phyloP scores from a whole-genome alignment of 768 basidiomycete species.

The Phlebiopsis flavidoalba region DNA sequence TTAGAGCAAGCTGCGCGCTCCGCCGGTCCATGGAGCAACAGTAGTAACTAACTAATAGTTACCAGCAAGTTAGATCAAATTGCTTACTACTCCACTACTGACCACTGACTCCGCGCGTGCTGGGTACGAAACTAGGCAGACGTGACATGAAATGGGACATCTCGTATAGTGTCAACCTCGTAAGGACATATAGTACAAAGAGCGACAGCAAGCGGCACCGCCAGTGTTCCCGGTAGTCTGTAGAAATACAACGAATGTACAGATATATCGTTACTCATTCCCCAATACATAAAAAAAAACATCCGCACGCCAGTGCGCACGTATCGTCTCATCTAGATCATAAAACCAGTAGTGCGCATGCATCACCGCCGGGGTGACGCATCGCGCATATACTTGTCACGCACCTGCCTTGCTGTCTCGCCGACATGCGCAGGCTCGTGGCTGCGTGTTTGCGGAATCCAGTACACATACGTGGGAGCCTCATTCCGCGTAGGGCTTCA shows the following conservation, averaged over 20 bases:
- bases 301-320: background rate
- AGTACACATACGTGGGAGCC: conserved; percentile 23
- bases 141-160: background rate
- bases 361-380: conserved; percentile 43
- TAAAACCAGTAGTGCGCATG: background rate
- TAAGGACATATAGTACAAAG: background rate
- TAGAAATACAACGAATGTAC: background rate
- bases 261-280: background rate
- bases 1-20: too few species aligned
- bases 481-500: conserved; percentile 24
- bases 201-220: background rate
- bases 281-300: background rate
- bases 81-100: too few species aligned
- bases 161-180: background rate
- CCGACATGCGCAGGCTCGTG: conserved; percentile 22
- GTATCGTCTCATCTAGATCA: conserved; percentile 2
- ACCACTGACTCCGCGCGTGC: too few species aligned
- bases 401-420: conserved; percentile 14
- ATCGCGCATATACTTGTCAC: conserved; percentile 34
- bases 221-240: conserved; percentile 7
- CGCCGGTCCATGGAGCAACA: too few species aligned
- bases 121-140: too few species aligned
- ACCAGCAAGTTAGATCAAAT: too few species aligned
- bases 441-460: conserved; percentile 21
- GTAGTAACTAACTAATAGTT: too few species aligned